Base-by-base conservation (phyloP, 2,329 filamentous ascomycete genomes). In the Chaetomium sp. region DNA sequence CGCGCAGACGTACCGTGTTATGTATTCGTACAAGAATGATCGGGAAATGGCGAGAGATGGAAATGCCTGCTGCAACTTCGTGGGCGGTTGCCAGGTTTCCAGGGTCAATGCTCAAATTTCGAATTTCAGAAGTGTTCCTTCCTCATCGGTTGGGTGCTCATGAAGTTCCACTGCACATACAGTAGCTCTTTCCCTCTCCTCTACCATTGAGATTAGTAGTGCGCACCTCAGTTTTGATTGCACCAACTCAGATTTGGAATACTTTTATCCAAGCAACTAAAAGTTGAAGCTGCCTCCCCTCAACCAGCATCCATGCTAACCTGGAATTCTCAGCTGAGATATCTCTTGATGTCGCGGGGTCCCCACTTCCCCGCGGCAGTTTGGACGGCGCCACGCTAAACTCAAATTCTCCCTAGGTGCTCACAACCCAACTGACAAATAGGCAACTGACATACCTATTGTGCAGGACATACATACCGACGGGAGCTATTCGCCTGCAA, bases 341-440 rank as follows among this genome's bases (percentile, higher is more conserved):
- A 47, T 47, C n/a, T 47, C n/a, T n/a, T n/a, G 8, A 23, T 21
- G 45, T 9, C 19, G 4, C n/a, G 45, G 45, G 21, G n/a, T 47
- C n/a, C 45, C 45, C 45, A 47, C 45, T 47, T 47, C n/a, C n/a
- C 45, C n/a, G 45, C 45, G n/a, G 45, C 45, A 47, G 10, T 23
- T 19, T 23, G 8, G 8, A 42, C 38, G 3, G n/a, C 27, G 21
- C 45, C 21, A 25, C 21, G 4, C 9, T 5, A 27, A 25, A 27
- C 23, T 50, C 47, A 50, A 50, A 50, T 50, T 50, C 47, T 25
- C 13, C 47, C 47, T 50, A n/a, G n/a, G n/a, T 47, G n/a, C 19
- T 47, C 45, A 47, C 13, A 19, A 19, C 2, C 4, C 53, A 9
- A 57, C 8, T 21, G 8, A 57, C 16, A 31, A 57, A 47, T n/a